Evolutionary conservation across 202 grass and related monocot genomes (phyloP).

Genomic region (Carex sylvatica): DNA sequence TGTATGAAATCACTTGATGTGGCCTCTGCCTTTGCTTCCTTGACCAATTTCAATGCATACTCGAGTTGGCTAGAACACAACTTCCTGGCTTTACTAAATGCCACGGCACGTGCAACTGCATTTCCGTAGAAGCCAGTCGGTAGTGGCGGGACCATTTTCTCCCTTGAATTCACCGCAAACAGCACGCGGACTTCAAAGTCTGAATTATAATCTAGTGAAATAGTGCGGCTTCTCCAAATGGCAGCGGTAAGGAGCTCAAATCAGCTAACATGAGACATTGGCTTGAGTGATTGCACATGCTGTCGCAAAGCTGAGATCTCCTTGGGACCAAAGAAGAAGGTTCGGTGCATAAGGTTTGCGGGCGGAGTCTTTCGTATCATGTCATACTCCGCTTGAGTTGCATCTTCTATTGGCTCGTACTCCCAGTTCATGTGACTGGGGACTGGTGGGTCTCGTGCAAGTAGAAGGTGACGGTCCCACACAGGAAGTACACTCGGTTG

Average conservation of each 20-base stretch:
- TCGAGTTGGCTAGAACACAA: constrained; percentile 36
- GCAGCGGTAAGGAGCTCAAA: constrained; percentile 63
- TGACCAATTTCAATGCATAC: constrained; percentile 31
- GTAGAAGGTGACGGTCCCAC: constrained; percentile 50
- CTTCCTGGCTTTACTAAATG: constrained; percentile 40
- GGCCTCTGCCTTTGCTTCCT: not conserved
- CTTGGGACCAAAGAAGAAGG: constrained; percentile 53
- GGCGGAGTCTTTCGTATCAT: not conserved
- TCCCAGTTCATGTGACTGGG: constrained; percentile 22
- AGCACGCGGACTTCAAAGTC: constrained; percentile 41
- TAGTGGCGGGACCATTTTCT: constrained; percentile 23
- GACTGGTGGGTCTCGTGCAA: constrained; percentile 37
- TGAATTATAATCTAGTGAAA: constrained; percentile 39
- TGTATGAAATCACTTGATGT: not conserved
- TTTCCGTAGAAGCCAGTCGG: constrained; percentile 74
- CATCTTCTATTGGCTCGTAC: constrained; percentile 27
- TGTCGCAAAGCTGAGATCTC: constrained; percentile 50
- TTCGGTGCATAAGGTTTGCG: constrained; percentile 13
- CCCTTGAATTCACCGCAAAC: constrained; percentile 57
- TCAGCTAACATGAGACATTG: constrained; percentile 3
- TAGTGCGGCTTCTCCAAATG: constrained; percentile 56
- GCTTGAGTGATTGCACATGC: constrained; percentile 30
- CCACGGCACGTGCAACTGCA: constrained; percentile 56
- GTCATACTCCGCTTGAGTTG: not conserved
- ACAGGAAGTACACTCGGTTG: constrained; percentile 38